Evolutionary conservation across 495 filamentous ascomycete genomes (phyloP), one percentile per base, ranked within the genome.

Genomic region (Penicillium paxilli): DNA sequence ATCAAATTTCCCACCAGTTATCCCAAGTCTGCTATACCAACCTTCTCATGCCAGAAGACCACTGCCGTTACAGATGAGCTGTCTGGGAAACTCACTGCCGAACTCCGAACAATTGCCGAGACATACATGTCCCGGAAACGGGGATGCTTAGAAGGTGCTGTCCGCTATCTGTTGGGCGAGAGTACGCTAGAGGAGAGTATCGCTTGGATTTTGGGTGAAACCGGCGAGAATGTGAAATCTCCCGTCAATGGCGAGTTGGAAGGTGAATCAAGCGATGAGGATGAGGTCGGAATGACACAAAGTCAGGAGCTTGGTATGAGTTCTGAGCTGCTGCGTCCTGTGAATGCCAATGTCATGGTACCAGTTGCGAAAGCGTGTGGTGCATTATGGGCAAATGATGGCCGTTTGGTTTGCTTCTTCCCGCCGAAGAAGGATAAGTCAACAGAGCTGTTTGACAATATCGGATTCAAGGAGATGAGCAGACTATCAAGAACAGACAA

Each of bases 111-210:
- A 42, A 90, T 97, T 37, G 80, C 86, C 5, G 75, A 83, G 16
- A 81, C 82, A 5, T 89, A 90, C 64, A 75, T 87, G 50, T 78
- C 80, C 42, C 83, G 83, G 49, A 83, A 84, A 53, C 78, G 88
- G 59, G 90, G 89, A 41, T 96, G 89, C 53, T 76, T 98, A 11
- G 91, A 96, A 67, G 88, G 89, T 10, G 84, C 86, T 23, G 78
- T 96, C 11, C 85, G 83, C 24, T 96, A 93, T 64, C 81, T 96
- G 16, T 75, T 98, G 9, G 92, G 93, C 20, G 92, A 96, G 63
- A 83, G 86, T 11, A 86, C 80, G 56, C 78, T 92, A 1, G 86
- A 91, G 52, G 83, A 86, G 28, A 92, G 87, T 67, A 84, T 87
- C 5, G 80, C 79, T 2, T 87, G 86, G 69, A 81, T 91, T 52